Base-by-base conservation (phyloP, 2,329 filamentous ascomycete genomes). In the Ophiostoma montium region DNA sequence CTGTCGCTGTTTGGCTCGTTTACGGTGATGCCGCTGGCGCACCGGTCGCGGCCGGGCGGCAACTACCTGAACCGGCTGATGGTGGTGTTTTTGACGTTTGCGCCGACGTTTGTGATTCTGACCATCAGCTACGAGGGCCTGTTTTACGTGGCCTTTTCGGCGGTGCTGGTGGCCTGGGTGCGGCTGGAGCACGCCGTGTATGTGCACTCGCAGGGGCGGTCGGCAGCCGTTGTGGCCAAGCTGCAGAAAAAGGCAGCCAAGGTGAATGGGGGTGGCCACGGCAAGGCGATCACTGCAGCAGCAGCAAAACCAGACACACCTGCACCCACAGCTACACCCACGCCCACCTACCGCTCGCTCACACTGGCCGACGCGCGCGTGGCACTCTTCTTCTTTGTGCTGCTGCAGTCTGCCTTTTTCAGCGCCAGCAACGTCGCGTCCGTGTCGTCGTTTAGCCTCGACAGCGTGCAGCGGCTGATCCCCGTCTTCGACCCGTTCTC, bases 71-170 rank as follows among this genome's bases (percentile, higher is more conserved):
- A 96, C 63, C 82, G 89, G 21, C 71, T 98, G 4, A 75, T 89
- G 56, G 78, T 94, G 57, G 80, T 95, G 48, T 98, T 96, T 68
- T 72, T 98, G 45, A 85, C 89, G 5, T 96, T 94, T 62, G 84
- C 90, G 0, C 92, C 92, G 0, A 84, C 84, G 1, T 98, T 96
- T 65, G 84, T 98, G 61, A 90, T 98, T 59, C 77, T 98, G 46
- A 94, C 89, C 8, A 95, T 96, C 57, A 95, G 90, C 1, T 98
- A 94, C 67, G 92, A 98, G 65, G 90, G 90, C 0, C 73, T 98
- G 2, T 98, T 98, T 64, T 98, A 96, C 65, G 78, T 95, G 52
- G 80, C 83, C 11, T 98, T 95, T 65, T 88, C 82, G 60, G 70
- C 84, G 48, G 85, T 82, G 19, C 69, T 98, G 5, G 72, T 95